A percentile compares a stretch with the other conserved stretches of the same genome.
These are phyloP conservation scores for Letharia columbiana DNA, from an alignment of 495 filamentous ascomycete genomes.

Conservation along the genomic window DNA sequence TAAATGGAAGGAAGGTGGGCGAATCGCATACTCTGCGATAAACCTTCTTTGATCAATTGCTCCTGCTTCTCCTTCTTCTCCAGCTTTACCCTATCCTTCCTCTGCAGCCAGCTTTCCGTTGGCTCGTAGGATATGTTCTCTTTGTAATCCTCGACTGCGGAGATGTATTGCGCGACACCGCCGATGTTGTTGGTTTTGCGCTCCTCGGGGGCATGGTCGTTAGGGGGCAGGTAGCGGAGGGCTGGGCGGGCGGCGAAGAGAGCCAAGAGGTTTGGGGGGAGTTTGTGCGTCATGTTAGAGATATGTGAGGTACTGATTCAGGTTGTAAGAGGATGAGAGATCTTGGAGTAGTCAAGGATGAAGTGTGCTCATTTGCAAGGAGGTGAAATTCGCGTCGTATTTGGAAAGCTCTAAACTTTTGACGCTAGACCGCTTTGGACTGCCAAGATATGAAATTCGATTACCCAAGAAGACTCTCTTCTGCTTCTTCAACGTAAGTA, in stretches of 20 bases:
- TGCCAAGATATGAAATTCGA: neutral
- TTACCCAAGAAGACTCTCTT: neutral
- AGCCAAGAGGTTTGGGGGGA: conserved; percentile 82
- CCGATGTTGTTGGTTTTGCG: conserved; percentile 61
- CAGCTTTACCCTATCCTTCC: conserved; percentile 63
- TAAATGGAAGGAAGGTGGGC: conserved; percentile 19
- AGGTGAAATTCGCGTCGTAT: conserved; percentile 8
- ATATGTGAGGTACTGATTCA: neutral
- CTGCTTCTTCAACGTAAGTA: neutral
- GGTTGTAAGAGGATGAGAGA: neutral
- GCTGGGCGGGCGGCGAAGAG: conserved; percentile 92
- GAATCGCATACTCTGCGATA: conserved; percentile 55
- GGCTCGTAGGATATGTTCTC: conserved; percentile 66
- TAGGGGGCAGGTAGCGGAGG: conserved; percentile 78
- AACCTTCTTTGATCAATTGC: conserved; percentile 55
- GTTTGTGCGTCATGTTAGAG: conserved; percentile 79
- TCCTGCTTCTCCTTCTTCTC: conserved; percentile 65
- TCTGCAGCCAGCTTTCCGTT: conserved; percentile 88
- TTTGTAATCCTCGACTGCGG: conserved; percentile 59
- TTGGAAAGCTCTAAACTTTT: conserved; percentile 1
- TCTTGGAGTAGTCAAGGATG: neutral
- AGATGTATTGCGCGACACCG: conserved; percentile 66
- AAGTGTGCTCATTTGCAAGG: neutral
- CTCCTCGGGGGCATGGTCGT: conserved; percentile 75
- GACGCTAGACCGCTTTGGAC: conserved; percentile 4